phyloP scores from a whole-genome alignment of 306 rosid species.

The Acacia melanoxylon region DNA sequence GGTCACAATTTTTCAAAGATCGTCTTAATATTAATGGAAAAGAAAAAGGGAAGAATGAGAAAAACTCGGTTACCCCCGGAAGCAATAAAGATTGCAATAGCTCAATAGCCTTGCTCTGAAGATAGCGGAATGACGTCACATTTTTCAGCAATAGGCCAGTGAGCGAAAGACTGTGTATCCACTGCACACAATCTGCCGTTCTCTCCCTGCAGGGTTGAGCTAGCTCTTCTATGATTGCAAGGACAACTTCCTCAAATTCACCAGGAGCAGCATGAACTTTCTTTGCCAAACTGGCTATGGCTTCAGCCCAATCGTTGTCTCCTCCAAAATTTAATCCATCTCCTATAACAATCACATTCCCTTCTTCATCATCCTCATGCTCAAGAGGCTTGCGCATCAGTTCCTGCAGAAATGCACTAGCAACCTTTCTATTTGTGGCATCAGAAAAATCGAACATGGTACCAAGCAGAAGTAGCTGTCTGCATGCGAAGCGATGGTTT shows the following conservation, averaged over 20 bases:
- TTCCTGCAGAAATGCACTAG: slow-evolving; percentile 78
- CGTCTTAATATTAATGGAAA: too few species aligned
- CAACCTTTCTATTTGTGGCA: slow-evolving; percentile 72
- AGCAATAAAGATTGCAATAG: slow-evolving; percentile 78
- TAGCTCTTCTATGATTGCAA: slow-evolving; percentile 68
- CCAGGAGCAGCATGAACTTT: slow-evolving; percentile 84
- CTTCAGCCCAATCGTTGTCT: slow-evolving; percentile 88
- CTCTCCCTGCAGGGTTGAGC: slow-evolving; percentile 93
- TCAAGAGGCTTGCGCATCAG: slow-evolving; percentile 80
- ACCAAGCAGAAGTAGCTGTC: slow-evolving; percentile 91
- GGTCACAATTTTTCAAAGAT: not conserved
- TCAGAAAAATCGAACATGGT: slow-evolving; percentile 91
- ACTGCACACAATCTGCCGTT: slow-evolving; percentile 78
- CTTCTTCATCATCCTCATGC: slow-evolving; percentile 78
- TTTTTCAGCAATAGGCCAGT: slow-evolving; percentile 76
- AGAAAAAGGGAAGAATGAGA: not conserved
- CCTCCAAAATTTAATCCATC: slow-evolving; percentile 96
- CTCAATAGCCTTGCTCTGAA: slow-evolving; percentile 67
- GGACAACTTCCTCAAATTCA: slow-evolving; percentile 83
- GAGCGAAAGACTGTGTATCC: slow-evolving; percentile 92
- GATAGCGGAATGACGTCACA: slow-evolving; percentile 56
- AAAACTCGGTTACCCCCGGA: slow-evolving; percentile 69
- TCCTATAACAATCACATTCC: slow-evolving; percentile 78
- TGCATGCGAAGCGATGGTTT: slow-evolving; percentile 71
- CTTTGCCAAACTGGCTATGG: slow-evolving; percentile 65